Evolutionary conservation across 495 filamentous ascomycete genomes (phyloP), one percentile per base, ranked within the genome.

Genomic region (Extremus antarcticus): DNA sequence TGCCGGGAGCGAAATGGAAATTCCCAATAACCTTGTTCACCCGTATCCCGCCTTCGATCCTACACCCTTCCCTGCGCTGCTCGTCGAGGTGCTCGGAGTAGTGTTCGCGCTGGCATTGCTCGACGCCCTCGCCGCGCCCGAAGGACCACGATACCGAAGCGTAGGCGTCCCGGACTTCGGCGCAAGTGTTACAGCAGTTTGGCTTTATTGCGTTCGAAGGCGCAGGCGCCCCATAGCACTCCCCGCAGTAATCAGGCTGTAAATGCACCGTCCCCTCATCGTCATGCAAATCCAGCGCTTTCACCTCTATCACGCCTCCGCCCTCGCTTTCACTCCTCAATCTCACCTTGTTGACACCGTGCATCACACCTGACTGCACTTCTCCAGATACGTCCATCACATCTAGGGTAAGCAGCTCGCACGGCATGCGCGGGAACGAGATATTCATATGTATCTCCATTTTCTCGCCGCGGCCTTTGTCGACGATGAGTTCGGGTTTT

Each of bases 401-500:
- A 66, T 98, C 92, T 59, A 98, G 81, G 16, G 92, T 96, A 50
- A 97, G 72, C 47, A 98, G 82, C 70, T 97, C 90, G 73, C 92
- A 98, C 29, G 92, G 92, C 25, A 98, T 75, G 29, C 83, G 83
- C 3, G 94, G 92, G 70, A 98, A 98, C 19, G 87, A 91, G 60
- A 98, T 87, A 75, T 98, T 98, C 73, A 98, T 78, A 68, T 95
- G 89, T 57, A 98, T 98, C 63, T 97, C 92, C 88, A 98, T 95
- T 68, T 89, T 85, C 74, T 98, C 88, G 63, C 88, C 88, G 86
- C 92, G 77, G 53, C 89, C 88, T 71, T 96, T 97, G 67, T 98
- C 92, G 1, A 98, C 92, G 32, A 98, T 82, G 62, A 98, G 73
- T 72, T 98, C 92, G 17, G 92, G 90, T 59, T 88, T 79, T 20